These are phyloP conservation scores for Citrus trifoliata DNA, from an alignment of 345 rosid species.

Conservation along the genomic window DNA sequence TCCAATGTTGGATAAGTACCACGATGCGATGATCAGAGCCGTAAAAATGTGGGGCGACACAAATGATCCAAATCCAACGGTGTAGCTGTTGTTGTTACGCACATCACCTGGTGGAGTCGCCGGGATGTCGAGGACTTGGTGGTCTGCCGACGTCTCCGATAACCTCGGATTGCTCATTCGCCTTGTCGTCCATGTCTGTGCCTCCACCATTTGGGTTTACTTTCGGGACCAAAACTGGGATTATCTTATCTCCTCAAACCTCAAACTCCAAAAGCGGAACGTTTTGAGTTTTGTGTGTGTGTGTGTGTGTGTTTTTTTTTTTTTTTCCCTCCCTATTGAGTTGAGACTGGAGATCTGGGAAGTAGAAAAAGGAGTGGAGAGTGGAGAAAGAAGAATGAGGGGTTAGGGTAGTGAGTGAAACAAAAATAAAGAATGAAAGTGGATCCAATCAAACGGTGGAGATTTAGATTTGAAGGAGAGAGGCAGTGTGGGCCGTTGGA, in stretches of 20 bases:
- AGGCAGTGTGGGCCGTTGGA: conserved; percentile 39
- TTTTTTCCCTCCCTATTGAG: too few relatives aligned
- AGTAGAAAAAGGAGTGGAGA: neutral
- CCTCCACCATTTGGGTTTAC: conserved; percentile 72
- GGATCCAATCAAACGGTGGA: conserved; percentile 53
- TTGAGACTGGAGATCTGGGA: conserved; percentile 43
- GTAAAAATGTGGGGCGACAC: conserved; percentile 60
- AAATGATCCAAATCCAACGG: conserved; percentile 29
- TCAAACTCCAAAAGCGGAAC: conserved; percentile 11
- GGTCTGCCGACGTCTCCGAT: conserved; percentile 37
- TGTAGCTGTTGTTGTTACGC: conserved; percentile 27
- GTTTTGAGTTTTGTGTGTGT: neutral
- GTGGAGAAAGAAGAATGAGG: neutral
- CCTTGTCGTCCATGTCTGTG: conserved; percentile 98
- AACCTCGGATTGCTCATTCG: conserved; percentile 95
- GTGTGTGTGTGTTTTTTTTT: too few relatives aligned
- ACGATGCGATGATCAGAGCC: conserved; percentile 73
- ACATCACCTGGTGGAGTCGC: conserved; percentile 81
- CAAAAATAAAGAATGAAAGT: neutral
- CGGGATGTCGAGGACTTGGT: conserved; percentile 70
- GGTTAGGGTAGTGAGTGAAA: neutral
- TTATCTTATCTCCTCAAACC: neutral
- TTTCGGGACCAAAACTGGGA: conserved; percentile 20
- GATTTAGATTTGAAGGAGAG: conserved; percentile 47
- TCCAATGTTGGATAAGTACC: conserved; percentile 94